phyloP scores from a whole-genome alignment of 2,329 filamentous ascomycete genomes.

The Davidsoniella neocaledoniae region DNA sequence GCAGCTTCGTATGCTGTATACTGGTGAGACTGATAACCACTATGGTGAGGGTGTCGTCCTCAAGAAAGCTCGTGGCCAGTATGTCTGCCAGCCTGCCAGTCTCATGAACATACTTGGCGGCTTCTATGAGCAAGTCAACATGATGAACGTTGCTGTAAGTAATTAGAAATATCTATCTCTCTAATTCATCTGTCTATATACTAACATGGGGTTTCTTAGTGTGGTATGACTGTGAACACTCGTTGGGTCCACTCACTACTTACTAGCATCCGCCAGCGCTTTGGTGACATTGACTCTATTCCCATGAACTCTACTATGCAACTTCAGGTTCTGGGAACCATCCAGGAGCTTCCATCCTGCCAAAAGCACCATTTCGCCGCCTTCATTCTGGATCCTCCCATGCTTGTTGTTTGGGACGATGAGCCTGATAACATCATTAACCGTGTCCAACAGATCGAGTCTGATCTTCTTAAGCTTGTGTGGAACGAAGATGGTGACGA shows the following conservation, averaged over 20 bases:
- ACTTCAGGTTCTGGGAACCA: slow-evolving; percentile 43
- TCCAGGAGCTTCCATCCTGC: slow-evolving; percentile 38
- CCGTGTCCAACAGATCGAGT: slow-evolving; percentile 34
- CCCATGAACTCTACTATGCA: slow-evolving; percentile 40
- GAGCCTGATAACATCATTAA: slow-evolving; percentile 37
- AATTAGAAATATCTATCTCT: too few relatives aligned
- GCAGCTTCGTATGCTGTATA: slow-evolving; percentile 12
- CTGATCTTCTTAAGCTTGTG: slow-evolving; percentile 38
- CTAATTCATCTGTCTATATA: neutral
- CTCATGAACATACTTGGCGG: slow-evolving; percentile 24
- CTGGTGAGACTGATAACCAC: slow-evolving; percentile 6
- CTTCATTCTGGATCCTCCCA: slow-evolving; percentile 39
- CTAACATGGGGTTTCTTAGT: slow-evolving; percentile 23
- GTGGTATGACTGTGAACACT: slow-evolving; percentile 52
- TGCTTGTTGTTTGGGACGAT: slow-evolving; percentile 49
- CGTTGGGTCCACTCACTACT: slow-evolving; percentile 45
- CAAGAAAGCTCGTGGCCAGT: slow-evolving; percentile 23
- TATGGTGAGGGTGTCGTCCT: slow-evolving; percentile 21
- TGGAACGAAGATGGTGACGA: slow-evolving; percentile 31
- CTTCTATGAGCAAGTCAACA: slow-evolving; percentile 26
- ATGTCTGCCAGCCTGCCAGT: slow-evolving; percentile 21
- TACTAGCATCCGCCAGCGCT: slow-evolving; percentile 25
- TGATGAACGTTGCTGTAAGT: slow-evolving; percentile 36
- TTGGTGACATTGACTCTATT: slow-evolving; percentile 29
- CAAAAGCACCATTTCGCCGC: slow-evolving; percentile 51